A percentile compares a stretch with the other conserved stretches of the same genome.
Evolutionary conservation across 2,329 filamentous ascomycete genomes (phyloP).

Genomic region (Zelopaecilomyces penicillatus): DNA sequence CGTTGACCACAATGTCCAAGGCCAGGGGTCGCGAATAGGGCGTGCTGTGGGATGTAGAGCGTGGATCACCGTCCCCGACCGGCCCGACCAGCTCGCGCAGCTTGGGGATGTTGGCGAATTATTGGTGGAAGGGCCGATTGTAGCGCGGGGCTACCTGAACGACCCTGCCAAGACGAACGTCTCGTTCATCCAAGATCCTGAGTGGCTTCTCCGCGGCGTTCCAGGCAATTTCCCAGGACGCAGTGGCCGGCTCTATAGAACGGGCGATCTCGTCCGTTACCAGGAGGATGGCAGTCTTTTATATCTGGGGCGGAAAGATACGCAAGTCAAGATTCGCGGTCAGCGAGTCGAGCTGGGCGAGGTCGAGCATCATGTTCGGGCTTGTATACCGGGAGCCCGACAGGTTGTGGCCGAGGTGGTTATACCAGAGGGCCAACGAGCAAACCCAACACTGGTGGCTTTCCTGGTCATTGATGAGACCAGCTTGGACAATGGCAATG

Average conservation of each 20-base stretch:
- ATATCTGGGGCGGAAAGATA: constrained; percentile 3
- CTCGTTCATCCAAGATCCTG: background rate
- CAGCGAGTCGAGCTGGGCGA: constrained; percentile 4
- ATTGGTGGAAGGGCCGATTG: background rate
- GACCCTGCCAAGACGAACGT: background rate
- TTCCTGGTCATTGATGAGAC: background rate
- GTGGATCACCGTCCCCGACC: background rate
- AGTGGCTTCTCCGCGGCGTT: background rate
- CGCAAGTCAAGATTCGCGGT: constrained; percentile 4
- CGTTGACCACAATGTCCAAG: background rate
- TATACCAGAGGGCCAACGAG: background rate
- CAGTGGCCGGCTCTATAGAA: background rate
- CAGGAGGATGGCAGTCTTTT: constrained; percentile 1
- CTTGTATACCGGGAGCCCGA: background rate
- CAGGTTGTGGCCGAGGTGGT: constrained; percentile 1
- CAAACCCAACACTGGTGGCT: background rate
- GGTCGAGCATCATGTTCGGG: constrained; percentile 3
- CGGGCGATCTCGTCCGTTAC: constrained; percentile 2
- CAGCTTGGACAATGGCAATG: background rate
- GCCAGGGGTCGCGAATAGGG: background rate
- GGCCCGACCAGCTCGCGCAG: constrained; percentile 15
- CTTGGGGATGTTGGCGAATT: constrained; percentile 17
- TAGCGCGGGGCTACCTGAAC: background rate
- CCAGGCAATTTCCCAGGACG: background rate
- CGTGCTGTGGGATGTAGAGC: constrained; percentile 1